These are phyloP conservation scores for Echium plantagineum DNA, from an alignment of 257 asterid genomes.

Conservation along the genomic window DNA sequence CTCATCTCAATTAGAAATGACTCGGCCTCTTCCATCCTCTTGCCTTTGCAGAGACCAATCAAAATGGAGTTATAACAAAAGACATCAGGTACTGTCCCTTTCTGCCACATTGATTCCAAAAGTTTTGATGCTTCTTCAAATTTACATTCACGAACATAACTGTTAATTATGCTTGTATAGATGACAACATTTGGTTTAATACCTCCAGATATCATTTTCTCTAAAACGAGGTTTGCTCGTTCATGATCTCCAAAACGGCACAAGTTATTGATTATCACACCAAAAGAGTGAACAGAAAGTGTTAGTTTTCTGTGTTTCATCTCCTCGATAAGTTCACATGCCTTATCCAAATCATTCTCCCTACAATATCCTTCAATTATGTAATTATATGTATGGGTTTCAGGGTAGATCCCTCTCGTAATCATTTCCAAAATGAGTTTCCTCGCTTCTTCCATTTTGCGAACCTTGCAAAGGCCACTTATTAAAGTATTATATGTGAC, in stretches of 20 bases:
- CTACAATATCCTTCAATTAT: slow-evolving; percentile 53
- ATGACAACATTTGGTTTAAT: slow-evolving; percentile 45
- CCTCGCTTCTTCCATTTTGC: slow-evolving; percentile 52
- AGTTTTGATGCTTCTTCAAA: slow-evolving; percentile 50
- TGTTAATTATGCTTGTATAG: slow-evolving; percentile 45
- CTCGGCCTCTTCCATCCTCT: slow-evolving; percentile 61
- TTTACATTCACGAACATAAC: slow-evolving; percentile 44
- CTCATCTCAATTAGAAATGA: slow-evolving; percentile 41
- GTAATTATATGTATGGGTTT: slow-evolving; percentile 49
- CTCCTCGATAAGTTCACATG: slow-evolving; percentile 46
- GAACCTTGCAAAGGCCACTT: slow-evolving; percentile 49
- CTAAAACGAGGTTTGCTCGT: slow-evolving; percentile 43
- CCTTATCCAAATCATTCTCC: slow-evolving; percentile 39
- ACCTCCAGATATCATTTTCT: slow-evolving; percentile 42
- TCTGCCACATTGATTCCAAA: slow-evolving; percentile 59
- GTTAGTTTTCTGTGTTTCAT: slow-evolving; percentile 58
- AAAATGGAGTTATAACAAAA: slow-evolving; percentile 60
- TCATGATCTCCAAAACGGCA: slow-evolving; percentile 44
- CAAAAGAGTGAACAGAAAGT: slow-evolving; percentile 52
- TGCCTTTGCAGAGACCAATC: slow-evolving; percentile 61
- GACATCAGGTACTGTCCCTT: slow-evolving; percentile 56
- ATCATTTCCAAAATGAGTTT: slow-evolving; percentile 54
- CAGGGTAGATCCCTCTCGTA: slow-evolving; percentile 42
- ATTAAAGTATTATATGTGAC: slow-evolving; percentile 53
- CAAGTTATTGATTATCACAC: slow-evolving; percentile 46